Evolutionary conservation across 192 early-diverging fungal genomes (phyloP).

Genomic region (Umbelopsis ramanniana): DNA sequence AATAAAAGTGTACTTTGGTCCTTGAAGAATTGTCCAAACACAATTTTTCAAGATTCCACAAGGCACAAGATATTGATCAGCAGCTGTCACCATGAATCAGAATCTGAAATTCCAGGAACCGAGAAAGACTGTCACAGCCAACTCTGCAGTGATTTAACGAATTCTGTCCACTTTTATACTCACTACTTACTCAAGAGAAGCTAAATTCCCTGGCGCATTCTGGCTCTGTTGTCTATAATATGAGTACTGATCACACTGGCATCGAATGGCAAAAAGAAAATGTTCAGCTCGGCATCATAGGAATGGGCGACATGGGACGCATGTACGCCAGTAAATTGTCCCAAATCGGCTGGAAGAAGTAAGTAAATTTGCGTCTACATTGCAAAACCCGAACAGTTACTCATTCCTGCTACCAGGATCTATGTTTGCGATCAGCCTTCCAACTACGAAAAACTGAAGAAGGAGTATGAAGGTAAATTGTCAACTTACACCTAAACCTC

Average conservation of each 20-base stretch:
- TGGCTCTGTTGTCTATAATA: not conserved
- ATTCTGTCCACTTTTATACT: not conserved
- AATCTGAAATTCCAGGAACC: no score
- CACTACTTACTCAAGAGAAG: no score
- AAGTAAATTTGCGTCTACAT: not conserved
- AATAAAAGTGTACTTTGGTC: no score
- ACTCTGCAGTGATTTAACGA: not conserved
- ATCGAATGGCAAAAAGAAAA: slow-evolving; percentile 54
- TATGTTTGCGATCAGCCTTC: slow-evolving; percentile 89
- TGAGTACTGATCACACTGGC: not conserved
- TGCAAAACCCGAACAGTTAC: not conserved
- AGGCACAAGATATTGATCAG: no score
- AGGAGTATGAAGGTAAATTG: slow-evolving; percentile 58
- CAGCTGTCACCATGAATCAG: no score
- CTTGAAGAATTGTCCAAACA: no score
- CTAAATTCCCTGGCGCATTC: not conserved
- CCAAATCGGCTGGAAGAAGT: slow-evolving; percentile 83
- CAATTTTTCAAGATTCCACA: no score
- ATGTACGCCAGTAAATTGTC: slow-evolving; percentile 80
- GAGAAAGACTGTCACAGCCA: no score
- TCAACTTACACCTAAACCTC: slow-evolving; percentile 24
- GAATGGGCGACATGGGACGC: slow-evolving; percentile 94
- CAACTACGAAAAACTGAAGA: slow-evolving; percentile 67
- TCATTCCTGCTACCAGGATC: slow-evolving; percentile 52
- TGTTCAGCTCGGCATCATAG: slow-evolving; percentile 89